Percentiles rank a stretch among this genome's conserved stretches.
Evolutionary conservation across 257 asterid genomes (phyloP).

Genomic region (Solanum lignicaule): DNA sequence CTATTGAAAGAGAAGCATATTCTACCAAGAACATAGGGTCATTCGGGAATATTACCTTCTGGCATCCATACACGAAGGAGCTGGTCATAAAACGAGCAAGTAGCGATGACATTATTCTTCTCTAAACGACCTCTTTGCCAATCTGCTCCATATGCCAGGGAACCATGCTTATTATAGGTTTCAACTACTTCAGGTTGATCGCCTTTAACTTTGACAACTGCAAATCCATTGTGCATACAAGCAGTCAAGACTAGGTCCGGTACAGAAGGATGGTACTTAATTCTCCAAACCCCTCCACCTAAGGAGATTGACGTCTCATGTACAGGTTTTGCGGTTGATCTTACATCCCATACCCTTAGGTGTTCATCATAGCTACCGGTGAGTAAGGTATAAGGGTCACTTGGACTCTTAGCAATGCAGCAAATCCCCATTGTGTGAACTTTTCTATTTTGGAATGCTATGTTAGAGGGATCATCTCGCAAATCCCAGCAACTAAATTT

Average conservation of each 20-base stretch:
- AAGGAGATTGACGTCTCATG: conserved; percentile 38
- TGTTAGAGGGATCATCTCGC: conserved; percentile 49
- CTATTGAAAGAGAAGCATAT: not conserved
- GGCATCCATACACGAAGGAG: conserved; percentile 74
- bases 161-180: conserved; percentile 45
- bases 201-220: conserved; percentile 38
- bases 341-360: conserved; percentile 76
- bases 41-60: conserved; percentile 6
- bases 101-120: conserved; percentile 44
- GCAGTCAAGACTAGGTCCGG: conserved; percentile 64
- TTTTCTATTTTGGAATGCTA: conserved; percentile 55
- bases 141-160: conserved; percentile 95
- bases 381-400: conserved; percentile 47
- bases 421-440: conserved; percentile 80
- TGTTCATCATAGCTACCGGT: conserved; percentile 84
- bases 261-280: conserved; percentile 63
- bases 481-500: conserved; percentile 84
- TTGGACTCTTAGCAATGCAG: conserved; percentile 69
- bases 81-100: conserved; percentile 80
- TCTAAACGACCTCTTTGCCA: conserved; percentile 59
- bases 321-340: conserved; percentile 56
- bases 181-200: conserved; percentile 37
- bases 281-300: conserved; percentile 84
- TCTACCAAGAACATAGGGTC: not conserved
- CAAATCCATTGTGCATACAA: conserved; percentile 82